Base-by-base conservation (phyloP, 2,329 filamentous ascomycete species). In the Sporothrix dimorphospora region DNA sequence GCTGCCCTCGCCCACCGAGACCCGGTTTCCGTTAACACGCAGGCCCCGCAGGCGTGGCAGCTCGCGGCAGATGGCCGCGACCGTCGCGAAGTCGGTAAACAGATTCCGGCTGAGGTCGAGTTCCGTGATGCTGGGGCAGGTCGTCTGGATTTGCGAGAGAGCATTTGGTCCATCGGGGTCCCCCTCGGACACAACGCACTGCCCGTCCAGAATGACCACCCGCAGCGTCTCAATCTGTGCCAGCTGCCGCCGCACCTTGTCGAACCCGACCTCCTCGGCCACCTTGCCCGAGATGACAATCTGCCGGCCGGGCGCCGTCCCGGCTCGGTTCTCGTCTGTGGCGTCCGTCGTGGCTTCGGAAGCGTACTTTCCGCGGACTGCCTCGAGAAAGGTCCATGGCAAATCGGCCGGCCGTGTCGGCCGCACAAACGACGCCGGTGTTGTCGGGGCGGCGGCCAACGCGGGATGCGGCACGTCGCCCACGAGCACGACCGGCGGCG, bases 261-360 rank as follows among this genome's bases (percentile, higher is more conserved):
- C 94, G 77, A 98, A 98, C 40, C 96, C 96, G 45, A 98, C 89
- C 82, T 98, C 95, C 82, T 98, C 92, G 5, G 93, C 95, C 21
- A 94, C 88, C 81, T 98, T 98, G 49, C 81, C 92, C 82, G 85
- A 97, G 86, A 85, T 91, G 71, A 85, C 82, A 74, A 97, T 91
- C 66, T 88, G 85, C 40, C 65, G 69, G 38, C 61, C 40, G 24
- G 65, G 69, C 27, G 21, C 53, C 9, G 45, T 21, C 1, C 24
- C 16, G 11, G 40, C 53, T 14, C 30, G 24, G 21, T 27, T 16
- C 34, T 14, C 61, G 2, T 42, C 61, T 9, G 34, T 82, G 79
- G 14, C 82, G 74, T 63, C 73, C 69, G 63, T 77, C 76, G 47
- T 76, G 73, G 38, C 80, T 72, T 91, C 88, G 2, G 89, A 87